Evolutionary conservation across 805 yeast species (phyloP).

Genomic region (Saturnispora gosingensis): DNA sequence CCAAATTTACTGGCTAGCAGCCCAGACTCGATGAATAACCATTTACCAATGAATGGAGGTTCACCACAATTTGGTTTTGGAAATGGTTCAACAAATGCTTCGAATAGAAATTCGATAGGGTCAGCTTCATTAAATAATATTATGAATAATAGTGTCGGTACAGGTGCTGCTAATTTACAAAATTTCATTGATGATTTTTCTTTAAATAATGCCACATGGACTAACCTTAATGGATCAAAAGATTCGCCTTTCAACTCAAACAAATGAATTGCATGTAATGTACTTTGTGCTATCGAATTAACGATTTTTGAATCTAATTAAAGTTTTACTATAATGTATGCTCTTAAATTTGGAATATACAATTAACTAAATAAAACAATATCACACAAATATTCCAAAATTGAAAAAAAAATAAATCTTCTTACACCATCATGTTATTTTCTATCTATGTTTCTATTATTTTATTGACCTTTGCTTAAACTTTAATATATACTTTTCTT

Average conservation of each 20-base stretch:
- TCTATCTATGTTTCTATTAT: neutral
- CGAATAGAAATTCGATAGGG: conserved; percentile 6
- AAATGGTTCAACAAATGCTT: neutral
- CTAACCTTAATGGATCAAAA: neutral
- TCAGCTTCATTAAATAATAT: conserved; percentile 6
- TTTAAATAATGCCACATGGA: conserved; percentile 4
- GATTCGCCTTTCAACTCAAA: neutral
- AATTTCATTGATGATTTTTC: conserved; percentile 6
- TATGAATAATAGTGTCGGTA: neutral
- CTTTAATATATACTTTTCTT: neutral
- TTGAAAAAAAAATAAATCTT: neutral
- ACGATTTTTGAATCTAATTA: neutral
- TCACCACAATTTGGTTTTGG: conserved; percentile 1
- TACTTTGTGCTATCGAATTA: neutral
- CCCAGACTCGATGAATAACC: conserved; percentile 2
- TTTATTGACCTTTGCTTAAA: neutral
- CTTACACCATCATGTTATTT: neutral
- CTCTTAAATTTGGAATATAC: neutral
- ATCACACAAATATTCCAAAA: neutral
- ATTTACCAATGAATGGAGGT: neutral
- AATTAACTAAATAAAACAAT: neutral
- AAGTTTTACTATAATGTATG: neutral
- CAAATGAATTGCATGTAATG: neutral
- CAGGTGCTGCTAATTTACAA: neutral
- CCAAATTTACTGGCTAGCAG: neutral